phyloP scores from a whole-genome alignment of 169 alveolate genomes.

The Cryptosporidium sp. region DNA sequence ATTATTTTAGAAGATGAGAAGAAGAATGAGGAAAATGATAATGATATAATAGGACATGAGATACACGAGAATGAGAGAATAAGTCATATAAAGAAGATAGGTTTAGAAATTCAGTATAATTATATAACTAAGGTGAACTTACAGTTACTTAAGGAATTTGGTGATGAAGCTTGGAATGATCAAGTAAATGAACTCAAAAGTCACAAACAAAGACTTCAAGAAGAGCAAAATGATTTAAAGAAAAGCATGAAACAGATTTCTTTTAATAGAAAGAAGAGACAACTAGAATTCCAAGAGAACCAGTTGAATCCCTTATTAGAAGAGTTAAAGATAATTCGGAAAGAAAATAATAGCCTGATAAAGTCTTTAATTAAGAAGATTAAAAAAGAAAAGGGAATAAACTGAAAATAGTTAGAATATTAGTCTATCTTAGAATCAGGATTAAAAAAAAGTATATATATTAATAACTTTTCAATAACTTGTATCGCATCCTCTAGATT shows the following conservation, averaged over 20 bases:
- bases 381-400: not conserved
- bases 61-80: not conserved
- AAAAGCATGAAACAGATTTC: slow-evolving; percentile 17
- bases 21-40: not conserved
- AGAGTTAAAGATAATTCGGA: not conserved
- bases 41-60: not conserved
- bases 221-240: not conserved
- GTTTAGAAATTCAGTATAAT: slow-evolving; percentile 17
- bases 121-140: slow-evolving; percentile 15
- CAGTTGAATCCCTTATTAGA: slow-evolving; percentile 29
- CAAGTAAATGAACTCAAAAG: not conserved
- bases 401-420: slow-evolving; percentile 38
- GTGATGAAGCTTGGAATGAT: slow-evolving; percentile 36
- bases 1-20: not conserved
- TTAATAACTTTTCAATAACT: slow-evolving; percentile 8
- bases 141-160: slow-evolving; percentile 43
- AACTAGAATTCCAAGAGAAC: not conserved
- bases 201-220: not conserved
- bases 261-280: slow-evolving; percentile 34
- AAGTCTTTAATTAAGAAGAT: not conserved
- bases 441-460: slow-evolving; percentile 33
- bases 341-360: slow-evolving; percentile 8
- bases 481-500: slow-evolving; percentile 7
- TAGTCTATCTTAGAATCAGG: slow-evolving; percentile 43
- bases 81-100: not conserved